Percentiles rank a stretch among this genome's conserved stretches.
These are phyloP conservation scores for Fusarium penzigii DNA, from an alignment of 2,329 filamentous ascomycete genomes.

Conservation along the genomic window DNA sequence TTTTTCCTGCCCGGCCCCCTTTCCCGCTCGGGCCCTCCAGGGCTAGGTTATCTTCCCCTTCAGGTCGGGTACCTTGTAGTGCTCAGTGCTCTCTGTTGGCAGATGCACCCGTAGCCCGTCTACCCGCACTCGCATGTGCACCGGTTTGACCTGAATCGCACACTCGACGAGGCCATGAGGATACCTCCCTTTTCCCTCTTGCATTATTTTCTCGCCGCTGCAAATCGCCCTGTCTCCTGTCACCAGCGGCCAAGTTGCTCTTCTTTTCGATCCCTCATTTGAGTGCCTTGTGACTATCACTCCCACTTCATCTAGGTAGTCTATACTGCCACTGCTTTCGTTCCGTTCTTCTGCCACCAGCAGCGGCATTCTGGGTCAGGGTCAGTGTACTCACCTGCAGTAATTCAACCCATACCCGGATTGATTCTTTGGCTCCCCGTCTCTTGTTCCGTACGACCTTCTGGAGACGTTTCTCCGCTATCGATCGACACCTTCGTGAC, in stretches of 20 bases:
- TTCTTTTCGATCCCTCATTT: constrained; percentile 18
- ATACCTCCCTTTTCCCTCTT: constrained; percentile 17
- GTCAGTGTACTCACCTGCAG: background rate
- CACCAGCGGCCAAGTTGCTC: constrained; percentile 16
- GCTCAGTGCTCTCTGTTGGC: constrained; percentile 6
- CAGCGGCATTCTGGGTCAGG: no score
- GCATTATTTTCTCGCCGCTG: constrained; percentile 9
- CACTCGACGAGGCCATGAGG: constrained; percentile 19
- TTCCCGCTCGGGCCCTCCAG: background rate
- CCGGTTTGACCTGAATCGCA: constrained; percentile 25
- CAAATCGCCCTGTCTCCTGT: constrained; percentile 10
- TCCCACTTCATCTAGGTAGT: constrained; percentile 12
- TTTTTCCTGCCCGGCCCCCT: background rate
- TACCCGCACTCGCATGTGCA: constrained; percentile 13
- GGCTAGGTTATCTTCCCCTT: background rate
- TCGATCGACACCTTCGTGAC: constrained; percentile 24
- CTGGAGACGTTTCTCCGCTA: constrained; percentile 9
- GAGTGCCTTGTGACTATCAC: constrained; percentile 12
- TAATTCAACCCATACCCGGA: background rate
- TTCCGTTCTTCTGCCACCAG: background rate
- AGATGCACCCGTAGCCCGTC: constrained; percentile 18
- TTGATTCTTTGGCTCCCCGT: constrained; percentile 11
- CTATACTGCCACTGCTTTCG: background rate
- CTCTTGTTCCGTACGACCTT: constrained; percentile 14
- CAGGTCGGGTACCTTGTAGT: constrained; percentile 6